phyloP scores from a whole-genome alignment of 306 rosid genomes.

The Cucurbita maxima region DNA sequence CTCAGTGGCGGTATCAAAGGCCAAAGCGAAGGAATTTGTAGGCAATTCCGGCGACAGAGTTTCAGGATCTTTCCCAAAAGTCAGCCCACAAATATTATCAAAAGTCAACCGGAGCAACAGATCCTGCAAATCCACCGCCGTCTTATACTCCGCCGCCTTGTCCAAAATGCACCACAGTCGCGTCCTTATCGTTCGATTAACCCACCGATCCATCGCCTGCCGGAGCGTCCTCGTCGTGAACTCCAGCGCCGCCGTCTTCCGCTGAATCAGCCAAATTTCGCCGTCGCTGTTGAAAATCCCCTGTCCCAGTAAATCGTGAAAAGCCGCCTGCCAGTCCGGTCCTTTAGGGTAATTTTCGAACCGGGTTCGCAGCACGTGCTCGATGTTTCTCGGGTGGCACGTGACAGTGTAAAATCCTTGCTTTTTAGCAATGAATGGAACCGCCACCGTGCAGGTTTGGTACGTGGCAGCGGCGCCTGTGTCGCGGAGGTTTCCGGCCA shows the following conservation, averaged over 20 bases:
- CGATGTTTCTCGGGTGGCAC: conserved; percentile 62
- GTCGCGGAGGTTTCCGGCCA: conserved; percentile 38
- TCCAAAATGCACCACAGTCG: conserved; percentile 75
- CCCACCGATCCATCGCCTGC: conserved; percentile 95
- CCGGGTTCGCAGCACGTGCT: conserved; percentile 62
- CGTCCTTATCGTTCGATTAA: conserved; percentile 60
- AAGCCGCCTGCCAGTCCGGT: conserved; percentile 72
- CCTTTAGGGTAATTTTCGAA: conserved; percentile 89
- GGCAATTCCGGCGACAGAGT: conserved; percentile 55
- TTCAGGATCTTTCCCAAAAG: conserved; percentile 84
- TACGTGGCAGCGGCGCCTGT: conserved; percentile 48
- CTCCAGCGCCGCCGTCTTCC: conserved; percentile 93
- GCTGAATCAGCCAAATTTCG: conserved; percentile 77
- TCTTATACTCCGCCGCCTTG: conserved; percentile 33
- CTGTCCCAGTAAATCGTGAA: conserved; percentile 75
- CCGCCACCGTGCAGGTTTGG: conserved; percentile 58
- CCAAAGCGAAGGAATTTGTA: conserved; percentile 40
- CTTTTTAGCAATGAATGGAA: conserved; percentile 56
- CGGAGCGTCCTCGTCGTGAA: conserved; percentile 79
- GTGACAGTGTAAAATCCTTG: conserved; percentile 69
- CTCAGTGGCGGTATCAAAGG: conserved; percentile 75
- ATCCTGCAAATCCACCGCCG: conserved; percentile 65
- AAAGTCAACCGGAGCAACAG: conserved; percentile 67
- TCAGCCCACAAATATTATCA: conserved; percentile 85
- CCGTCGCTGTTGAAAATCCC: conserved; percentile 95